phyloP scores from a whole-genome alignment of 768 basidiomycete genomes.

The Serpula lacrymans region DNA sequence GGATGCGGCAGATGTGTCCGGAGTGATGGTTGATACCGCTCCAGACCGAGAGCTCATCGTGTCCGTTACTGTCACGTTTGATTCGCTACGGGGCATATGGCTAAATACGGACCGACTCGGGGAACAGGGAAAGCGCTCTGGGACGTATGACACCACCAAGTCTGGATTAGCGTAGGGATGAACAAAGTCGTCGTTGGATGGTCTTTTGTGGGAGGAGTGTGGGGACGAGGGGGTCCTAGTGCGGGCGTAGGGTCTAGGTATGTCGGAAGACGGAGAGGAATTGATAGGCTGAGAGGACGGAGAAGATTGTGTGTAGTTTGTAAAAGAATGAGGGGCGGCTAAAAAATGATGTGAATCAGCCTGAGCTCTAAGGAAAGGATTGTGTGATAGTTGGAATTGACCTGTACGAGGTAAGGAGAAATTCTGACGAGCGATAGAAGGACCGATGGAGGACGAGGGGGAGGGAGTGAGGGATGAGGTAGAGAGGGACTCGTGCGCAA shows the following conservation, averaged over 20 bases:
- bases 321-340: no score
- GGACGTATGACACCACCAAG: constrained; percentile 41
- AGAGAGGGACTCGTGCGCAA: constrained; percentile 61
- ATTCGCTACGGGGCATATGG: constrained; percentile 44
- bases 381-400: constrained; percentile 8
- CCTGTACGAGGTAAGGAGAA: constrained; percentile 36
- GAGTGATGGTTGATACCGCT: constrained; percentile 30
- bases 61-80: constrained; percentile 50
- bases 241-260: constrained; percentile 8
- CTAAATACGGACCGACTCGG: constrained; percentile 27
- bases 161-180: constrained; percentile 87
- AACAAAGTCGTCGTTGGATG: constrained; percentile 31
- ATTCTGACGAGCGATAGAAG: constrained; percentile 35
- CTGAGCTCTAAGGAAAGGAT: no score
- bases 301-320: no score
- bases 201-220: constrained; percentile 33
- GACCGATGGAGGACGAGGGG: constrained; percentile 14
- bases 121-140: constrained; percentile 23
- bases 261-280: constrained; percentile 13
- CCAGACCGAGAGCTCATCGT: constrained; percentile 36
- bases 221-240: constrained; percentile 15
- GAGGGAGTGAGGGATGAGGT: constrained; percentile 44
- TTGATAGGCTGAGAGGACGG: no score
- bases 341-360: no score
- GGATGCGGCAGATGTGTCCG: constrained; percentile 31